Percentiles rank a stretch among this genome's conserved stretches.
Evolutionary conservation across 208 protist species (phyloP).

Genomic region (Giardia duodenalis): DNA sequence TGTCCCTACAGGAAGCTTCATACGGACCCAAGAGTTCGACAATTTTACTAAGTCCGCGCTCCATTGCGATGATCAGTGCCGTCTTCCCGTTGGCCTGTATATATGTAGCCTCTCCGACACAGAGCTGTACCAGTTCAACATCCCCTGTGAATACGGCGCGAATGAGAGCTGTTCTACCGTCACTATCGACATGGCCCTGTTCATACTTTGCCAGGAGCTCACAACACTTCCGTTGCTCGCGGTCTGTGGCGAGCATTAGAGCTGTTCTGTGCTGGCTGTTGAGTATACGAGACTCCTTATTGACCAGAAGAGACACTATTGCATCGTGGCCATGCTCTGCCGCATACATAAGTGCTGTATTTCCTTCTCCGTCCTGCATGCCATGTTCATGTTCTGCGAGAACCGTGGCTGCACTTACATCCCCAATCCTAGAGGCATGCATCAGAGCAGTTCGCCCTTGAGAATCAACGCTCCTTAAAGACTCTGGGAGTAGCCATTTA

Average conservation of each 20-base stretch:
- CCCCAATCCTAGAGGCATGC: not conserved
- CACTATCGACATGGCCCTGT: not conserved
- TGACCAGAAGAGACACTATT: not conserved
- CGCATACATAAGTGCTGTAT: not conserved
- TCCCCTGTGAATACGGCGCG: not conserved
- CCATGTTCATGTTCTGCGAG: not conserved
- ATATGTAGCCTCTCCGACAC: not conserved
- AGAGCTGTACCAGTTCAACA: not conserved
- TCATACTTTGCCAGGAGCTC: not conserved
- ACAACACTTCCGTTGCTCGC: not conserved
- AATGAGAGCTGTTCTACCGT: not conserved
- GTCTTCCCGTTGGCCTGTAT: not conserved
- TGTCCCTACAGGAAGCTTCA: not conserved
- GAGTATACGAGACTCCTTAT: not conserved
- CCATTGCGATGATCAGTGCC: not conserved
- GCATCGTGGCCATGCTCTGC: not conserved
- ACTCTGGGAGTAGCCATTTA: not conserved
- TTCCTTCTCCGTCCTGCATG: not conserved
- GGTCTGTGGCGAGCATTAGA: not conserved
- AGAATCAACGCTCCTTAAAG: not conserved
- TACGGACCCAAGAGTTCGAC: not conserved
- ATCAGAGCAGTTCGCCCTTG: not conserved
- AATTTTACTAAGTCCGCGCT: not conserved
- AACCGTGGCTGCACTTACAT: not conserved
- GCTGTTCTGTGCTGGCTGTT: not conserved